These are phyloP conservation scores for Cyberlindnera euphorbiae DNA, from an alignment of 805 yeast species.

Conservation along the genomic window DNA sequence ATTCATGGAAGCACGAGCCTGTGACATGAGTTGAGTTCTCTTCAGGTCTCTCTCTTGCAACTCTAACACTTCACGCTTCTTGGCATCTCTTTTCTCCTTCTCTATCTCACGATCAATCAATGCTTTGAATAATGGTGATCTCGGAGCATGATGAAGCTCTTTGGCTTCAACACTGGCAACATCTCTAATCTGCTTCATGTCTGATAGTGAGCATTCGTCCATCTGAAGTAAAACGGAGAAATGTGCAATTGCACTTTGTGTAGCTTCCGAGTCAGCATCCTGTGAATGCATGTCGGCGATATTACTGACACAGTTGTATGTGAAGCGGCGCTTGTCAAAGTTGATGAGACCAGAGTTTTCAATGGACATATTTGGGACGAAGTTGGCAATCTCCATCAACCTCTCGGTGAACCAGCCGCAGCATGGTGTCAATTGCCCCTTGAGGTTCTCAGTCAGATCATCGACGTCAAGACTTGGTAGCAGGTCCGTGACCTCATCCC, in stretches of 20 bases:
- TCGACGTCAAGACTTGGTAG: conserved; percentile 33
- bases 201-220: conserved; percentile 27
- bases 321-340: conserved; percentile 78
- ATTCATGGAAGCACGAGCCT: conserved; percentile 22
- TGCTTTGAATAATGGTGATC: conserved; percentile 38
- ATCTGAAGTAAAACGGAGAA: conserved; percentile 51
- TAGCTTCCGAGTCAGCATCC: conserved; percentile 29
- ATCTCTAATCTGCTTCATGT: conserved; percentile 35
- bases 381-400: conserved; percentile 67
- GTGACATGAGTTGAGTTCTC: conserved; percentile 29
- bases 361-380: conserved; percentile 73
- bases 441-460: conserved; percentile 25
- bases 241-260: conserved; percentile 30
- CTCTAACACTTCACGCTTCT: conserved; percentile 36
- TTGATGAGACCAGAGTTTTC: conserved; percentile 64
- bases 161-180: conserved; percentile 40
- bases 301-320: conserved; percentile 55
- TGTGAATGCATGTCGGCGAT: conserved; percentile 36
- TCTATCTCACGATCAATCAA: conserved; percentile 46
- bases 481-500: conserved; percentile 29
- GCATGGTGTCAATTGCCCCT: conserved; percentile 66
- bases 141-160: conserved; percentile 31
- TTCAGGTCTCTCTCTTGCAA: conserved; percentile 33
- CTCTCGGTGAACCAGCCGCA: conserved; percentile 89
- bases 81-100: conserved; percentile 47